Conservation (phyloP, 2,329 filamentous ascomycete species). For the Colletotrichum truncatum region DNA sequence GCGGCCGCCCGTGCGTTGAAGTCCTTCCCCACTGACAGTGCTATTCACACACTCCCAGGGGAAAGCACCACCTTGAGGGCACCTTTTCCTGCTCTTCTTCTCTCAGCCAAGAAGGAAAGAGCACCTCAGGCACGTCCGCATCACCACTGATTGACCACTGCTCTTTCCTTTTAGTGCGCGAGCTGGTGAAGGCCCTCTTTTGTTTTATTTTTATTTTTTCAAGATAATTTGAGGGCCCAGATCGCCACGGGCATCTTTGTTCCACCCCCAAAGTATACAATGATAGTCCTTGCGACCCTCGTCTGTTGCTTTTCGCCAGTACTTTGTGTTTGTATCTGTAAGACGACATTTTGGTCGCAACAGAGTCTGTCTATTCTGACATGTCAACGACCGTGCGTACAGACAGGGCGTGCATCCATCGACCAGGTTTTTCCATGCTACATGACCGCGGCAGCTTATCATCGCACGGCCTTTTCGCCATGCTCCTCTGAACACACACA, state of each 20-base stretch:
- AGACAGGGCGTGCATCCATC: constrained; percentile 7
- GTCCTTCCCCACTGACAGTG: not conserved
- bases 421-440: not conserved
- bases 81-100: not conserved
- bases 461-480: constrained; percentile 5
- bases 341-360: not conserved
- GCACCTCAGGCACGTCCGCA: too few species aligned
- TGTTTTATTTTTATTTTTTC: too few species aligned
- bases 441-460: constrained; percentile 13
- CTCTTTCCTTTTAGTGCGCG: too few species aligned
- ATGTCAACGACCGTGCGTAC: constrained; percentile 14
- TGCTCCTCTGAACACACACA: not conserved
- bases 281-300: not conserved
- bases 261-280: not conserved
- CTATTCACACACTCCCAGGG: too few species aligned
- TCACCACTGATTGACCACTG: too few species aligned
- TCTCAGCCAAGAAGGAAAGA: not conserved
- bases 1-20: constrained; percentile 27
- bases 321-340: too few species aligned
- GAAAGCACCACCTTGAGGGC: not conserved
- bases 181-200: too few species aligned
- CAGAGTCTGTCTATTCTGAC: not conserved
- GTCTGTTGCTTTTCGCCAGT: too few species aligned
- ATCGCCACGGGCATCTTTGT: constrained; percentile 20
- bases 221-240: constrained; percentile 1